A percentile compares a stretch with the other conserved stretches of the same genome.
Evolutionary conservation across 2,329 filamentous ascomycete genomes (phyloP).

Genomic region (Aspergillus flavus): DNA sequence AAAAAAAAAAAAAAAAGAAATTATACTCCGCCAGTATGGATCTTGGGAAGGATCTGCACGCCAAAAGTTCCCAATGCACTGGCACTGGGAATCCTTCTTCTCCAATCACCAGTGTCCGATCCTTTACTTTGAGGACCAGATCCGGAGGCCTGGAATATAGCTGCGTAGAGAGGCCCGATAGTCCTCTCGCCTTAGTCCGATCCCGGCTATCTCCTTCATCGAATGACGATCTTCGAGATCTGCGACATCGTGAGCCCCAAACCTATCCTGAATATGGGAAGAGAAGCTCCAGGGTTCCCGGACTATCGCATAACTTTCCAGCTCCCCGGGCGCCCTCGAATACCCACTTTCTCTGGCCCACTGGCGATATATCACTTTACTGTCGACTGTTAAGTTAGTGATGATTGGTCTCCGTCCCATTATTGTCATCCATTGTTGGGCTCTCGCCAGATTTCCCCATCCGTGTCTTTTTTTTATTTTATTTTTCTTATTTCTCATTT

Average conservation of each 20-base stretch:
- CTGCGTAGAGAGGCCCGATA: neutral
- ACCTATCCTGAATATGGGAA: neutral
- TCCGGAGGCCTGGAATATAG: neutral
- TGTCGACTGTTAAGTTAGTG: conserved; percentile 1
- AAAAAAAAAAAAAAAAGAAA: neutral
- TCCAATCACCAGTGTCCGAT: conserved; percentile 11
- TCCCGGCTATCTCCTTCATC: neutral
- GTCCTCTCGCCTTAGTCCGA: neutral
- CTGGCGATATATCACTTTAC: conserved; percentile 20
- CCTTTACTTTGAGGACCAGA: neutral
- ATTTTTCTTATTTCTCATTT: neutral
- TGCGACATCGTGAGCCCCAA: conserved; percentile 2
- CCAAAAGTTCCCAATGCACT: conserved; percentile 15
- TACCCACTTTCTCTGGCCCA: conserved; percentile 17
- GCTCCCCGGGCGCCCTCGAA: conserved; percentile 10
- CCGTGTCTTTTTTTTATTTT: neutral
- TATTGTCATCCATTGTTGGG: conserved; percentile 1
- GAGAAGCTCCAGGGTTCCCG: neutral
- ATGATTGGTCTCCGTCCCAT: neutral
- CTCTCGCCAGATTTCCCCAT: neutral
- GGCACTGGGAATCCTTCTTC: conserved; percentile 7
- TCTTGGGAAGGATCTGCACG: conserved; percentile 19
- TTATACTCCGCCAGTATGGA: conserved; percentile 3
- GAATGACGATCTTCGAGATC: conserved; percentile 4
- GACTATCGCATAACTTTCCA: conserved; percentile 15